These are phyloP conservation scores for Cydonia oblonga DNA, from an alignment of 331 rosid genomes.

Conservation along the genomic window DNA sequence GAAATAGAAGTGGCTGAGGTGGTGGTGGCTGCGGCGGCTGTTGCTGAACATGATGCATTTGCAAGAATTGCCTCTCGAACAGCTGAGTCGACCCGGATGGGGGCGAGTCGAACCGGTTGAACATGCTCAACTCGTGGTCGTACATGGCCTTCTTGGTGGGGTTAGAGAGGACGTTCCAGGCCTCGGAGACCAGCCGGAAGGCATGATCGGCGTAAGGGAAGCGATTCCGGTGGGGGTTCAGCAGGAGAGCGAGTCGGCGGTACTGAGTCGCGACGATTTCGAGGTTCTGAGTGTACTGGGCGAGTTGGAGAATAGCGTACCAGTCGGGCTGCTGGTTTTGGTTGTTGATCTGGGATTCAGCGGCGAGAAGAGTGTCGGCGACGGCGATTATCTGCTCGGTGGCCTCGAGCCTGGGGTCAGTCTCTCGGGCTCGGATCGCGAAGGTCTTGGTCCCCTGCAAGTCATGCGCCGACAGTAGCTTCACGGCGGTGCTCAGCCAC, in stretches of 20 bases:
- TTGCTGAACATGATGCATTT: slow-evolving; percentile 12
- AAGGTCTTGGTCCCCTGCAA: slow-evolving; percentile 64
- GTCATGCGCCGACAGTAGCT: slow-evolving; percentile 64
- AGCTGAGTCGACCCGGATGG: slow-evolving; percentile 10
- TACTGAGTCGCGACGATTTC: slow-evolving; percentile 59
- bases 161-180: slow-evolving; percentile 67
- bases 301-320: slow-evolving; percentile 52
- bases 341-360: slow-evolving; percentile 46
- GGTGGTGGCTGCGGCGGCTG: slow-evolving; percentile 1
- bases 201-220: slow-evolving; percentile 56
- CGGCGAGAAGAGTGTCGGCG: slow-evolving; percentile 65
- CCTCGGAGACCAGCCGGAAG: slow-evolving; percentile 59
- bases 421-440: slow-evolving; percentile 79
- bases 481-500: slow-evolving; percentile 76
- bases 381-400: slow-evolving; percentile 57
- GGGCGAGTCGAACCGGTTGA: slow-evolving; percentile 12
- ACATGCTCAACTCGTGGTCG: slow-evolving; percentile 42
- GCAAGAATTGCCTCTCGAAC: slow-evolving; percentile 12
- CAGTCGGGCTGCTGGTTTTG: slow-evolving; percentile 32
- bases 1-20: background rate
- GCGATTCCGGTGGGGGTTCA: slow-evolving; percentile 56
- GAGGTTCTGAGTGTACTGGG: slow-evolving; percentile 44
- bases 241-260: slow-evolving; percentile 59
- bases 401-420: slow-evolving; percentile 62
- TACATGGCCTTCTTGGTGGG: slow-evolving; percentile 45